phyloP scores from a whole-genome alignment of 345 rosid genomes.

The Luvunga scandens region DNA sequence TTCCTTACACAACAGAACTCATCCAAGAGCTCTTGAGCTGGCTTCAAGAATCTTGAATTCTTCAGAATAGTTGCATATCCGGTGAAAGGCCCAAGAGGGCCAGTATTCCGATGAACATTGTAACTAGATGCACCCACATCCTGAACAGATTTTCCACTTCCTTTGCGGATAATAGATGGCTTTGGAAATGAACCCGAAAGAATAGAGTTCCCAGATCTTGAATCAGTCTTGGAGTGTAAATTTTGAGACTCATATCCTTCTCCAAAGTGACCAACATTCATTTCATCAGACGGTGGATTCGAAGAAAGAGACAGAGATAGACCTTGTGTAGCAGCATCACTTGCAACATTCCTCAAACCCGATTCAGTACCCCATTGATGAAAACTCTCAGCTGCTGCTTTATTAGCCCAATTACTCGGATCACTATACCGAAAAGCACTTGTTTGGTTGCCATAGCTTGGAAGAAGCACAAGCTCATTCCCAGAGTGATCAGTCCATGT shows the following conservation, averaged over 20 bases:
- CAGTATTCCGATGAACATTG: conserved; percentile 24
- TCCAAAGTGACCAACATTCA: conserved; percentile 17
- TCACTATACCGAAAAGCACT: conserved; percentile 6
- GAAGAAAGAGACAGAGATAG: conserved; percentile 57
- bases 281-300: conserved; percentile 25
- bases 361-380: conserved; percentile 29
- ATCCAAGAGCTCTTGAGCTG: conserved; percentile 49
- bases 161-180: conserved; percentile 21
- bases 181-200: conserved; percentile 18
- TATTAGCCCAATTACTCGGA: conserved; percentile 18
- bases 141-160: conserved; percentile 29
- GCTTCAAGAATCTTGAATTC: conserved; percentile 55
- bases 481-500: conserved; percentile 20
- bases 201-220: conserved; percentile 6
- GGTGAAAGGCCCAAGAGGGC: conserved; percentile 75
- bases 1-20: conserved; percentile 32
- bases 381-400: conserved; percentile 10
- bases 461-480: conserved; percentile 30
- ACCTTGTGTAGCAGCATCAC: conserved; percentile 33
- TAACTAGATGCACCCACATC: conserved; percentile 22
- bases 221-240: conserved; percentile 8
- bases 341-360: conserved; percentile 12
- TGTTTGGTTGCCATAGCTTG: conserved; percentile 29
- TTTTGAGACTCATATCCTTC: conserved; percentile 19
- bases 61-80: conserved; percentile 68